A percentile compares a stretch with the other conserved stretches of the same genome.
Evolutionary conservation across 2,329 filamentous ascomycete species (phyloP).

Genomic region (Aspergillus ochraceus): DNA sequence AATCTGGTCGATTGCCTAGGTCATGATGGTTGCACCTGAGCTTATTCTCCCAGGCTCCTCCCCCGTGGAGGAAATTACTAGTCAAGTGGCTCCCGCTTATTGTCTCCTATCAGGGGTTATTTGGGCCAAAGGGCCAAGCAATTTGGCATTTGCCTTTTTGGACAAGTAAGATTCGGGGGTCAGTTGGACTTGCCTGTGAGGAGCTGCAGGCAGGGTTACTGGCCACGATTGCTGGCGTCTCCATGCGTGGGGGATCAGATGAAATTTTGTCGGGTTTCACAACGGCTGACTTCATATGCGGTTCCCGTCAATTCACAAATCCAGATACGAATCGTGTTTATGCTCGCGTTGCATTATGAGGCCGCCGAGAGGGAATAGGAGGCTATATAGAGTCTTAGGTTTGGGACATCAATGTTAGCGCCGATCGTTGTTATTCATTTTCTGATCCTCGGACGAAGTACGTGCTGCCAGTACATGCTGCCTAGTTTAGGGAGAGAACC

Average conservation of each 20-base stretch:
- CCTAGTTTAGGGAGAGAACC: not conserved
- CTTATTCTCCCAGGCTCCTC: constrained; percentile 14
- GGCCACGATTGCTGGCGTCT: constrained; percentile 15
- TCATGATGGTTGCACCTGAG: constrained; percentile 21
- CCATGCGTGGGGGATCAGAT: constrained; percentile 38
- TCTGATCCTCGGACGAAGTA: not conserved
- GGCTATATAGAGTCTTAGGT: constrained; percentile 19
- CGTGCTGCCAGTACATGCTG: not conserved
- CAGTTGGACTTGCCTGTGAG: constrained; percentile 19
- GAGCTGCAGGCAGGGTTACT: constrained; percentile 9
- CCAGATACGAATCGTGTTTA: constrained; percentile 25
- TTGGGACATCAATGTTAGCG: not conserved
- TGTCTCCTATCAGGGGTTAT: constrained; percentile 14
- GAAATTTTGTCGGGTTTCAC: constrained; percentile 35
- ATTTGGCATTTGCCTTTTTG: constrained; percentile 18
- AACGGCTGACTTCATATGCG: constrained; percentile 39
- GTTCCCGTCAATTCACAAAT: constrained; percentile 32
- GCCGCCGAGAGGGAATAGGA: constrained; percentile 12
- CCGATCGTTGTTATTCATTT: not conserved
- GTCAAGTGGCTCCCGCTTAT: constrained; percentile 8
- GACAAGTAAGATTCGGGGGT: constrained; percentile 20
- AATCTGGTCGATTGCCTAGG: constrained; percentile 6
- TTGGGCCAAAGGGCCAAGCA: constrained; percentile 15
- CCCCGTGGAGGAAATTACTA: constrained; percentile 7
- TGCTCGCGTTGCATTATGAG: not conserved